Conservation (phyloP, 305 asterid genomes). For the Solanum chacoense region DNA sequence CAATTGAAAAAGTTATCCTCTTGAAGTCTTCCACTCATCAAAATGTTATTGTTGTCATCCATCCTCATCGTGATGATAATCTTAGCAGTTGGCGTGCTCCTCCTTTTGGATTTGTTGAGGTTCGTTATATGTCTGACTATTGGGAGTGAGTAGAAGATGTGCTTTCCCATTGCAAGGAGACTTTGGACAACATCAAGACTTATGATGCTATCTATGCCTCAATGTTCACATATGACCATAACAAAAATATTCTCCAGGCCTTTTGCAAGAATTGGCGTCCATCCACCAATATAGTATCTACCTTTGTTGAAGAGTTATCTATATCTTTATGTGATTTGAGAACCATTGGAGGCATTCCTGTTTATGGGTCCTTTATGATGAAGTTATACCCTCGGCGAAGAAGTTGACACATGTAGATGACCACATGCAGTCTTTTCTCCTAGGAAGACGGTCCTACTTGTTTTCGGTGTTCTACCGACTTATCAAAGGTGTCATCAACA, state of each 20-base stretch:
- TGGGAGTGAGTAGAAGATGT: background rate
- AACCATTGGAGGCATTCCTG: background rate
- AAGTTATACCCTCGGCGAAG: background rate
- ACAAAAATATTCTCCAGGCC: background rate
- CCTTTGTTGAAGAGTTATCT: background rate
- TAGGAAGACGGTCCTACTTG: background rate
- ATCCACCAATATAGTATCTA: background rate
- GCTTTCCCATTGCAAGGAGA: background rate
- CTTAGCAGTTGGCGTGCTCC: background rate
- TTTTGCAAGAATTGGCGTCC: background rate
- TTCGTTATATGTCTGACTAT: background rate
- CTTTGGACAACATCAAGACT: background rate
- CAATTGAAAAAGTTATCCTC: background rate
- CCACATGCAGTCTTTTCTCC: background rate
- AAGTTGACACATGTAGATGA: background rate
- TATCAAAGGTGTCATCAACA: background rate
- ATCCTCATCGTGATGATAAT: background rate
- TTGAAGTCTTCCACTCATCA: background rate
- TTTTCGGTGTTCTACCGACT: background rate
- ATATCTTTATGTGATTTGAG: background rate
- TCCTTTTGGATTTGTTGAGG: background rate
- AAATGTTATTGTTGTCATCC: background rate
- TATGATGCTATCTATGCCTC: background rate
- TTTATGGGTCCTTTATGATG: background rate
- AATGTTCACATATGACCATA: background rate